Conservation (phyloP, 306 rosid species). For the Cucurbita moschata region DNA sequence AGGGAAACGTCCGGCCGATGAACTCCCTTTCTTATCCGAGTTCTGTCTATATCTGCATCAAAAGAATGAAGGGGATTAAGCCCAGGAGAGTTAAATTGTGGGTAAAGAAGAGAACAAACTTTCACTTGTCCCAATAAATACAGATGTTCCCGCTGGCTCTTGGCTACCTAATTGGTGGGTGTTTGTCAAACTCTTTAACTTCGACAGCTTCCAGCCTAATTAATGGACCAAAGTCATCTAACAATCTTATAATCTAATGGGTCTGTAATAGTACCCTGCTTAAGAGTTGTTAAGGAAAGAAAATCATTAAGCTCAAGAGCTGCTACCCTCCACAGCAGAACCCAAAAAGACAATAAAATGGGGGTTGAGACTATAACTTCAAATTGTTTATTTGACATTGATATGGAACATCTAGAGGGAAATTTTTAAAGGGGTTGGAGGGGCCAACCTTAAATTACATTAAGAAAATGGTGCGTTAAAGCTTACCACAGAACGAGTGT, state of each 20-base stretch:
- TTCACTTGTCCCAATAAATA: neutral
- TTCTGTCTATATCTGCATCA: neutral
- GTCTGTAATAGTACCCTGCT: neutral
- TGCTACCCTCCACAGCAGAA: neutral
- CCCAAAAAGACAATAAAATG: neutral
- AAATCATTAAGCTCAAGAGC: neutral
- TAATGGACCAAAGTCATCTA: neutral
- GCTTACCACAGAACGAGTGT: neutral
- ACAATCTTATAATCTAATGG: neutral
- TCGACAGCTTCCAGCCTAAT: neutral
- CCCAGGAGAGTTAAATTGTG: neutral
- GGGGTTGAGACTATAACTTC: neutral
- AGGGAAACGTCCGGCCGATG: neutral
- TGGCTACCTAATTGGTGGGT: neutral
- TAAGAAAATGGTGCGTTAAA: neutral
- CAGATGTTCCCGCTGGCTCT: neutral
- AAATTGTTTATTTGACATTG: neutral
- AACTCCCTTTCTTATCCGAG: conserved; percentile 3
- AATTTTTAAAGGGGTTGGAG: neutral
- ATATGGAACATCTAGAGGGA: neutral
- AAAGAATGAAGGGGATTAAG: neutral
- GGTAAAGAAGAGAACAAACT: neutral
- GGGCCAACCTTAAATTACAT: neutral
- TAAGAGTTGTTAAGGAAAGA: neutral
- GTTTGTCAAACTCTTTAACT: neutral